phyloP scores from a whole-genome alignment of 441 rosid species.

The Gossypium laxum region DNA sequence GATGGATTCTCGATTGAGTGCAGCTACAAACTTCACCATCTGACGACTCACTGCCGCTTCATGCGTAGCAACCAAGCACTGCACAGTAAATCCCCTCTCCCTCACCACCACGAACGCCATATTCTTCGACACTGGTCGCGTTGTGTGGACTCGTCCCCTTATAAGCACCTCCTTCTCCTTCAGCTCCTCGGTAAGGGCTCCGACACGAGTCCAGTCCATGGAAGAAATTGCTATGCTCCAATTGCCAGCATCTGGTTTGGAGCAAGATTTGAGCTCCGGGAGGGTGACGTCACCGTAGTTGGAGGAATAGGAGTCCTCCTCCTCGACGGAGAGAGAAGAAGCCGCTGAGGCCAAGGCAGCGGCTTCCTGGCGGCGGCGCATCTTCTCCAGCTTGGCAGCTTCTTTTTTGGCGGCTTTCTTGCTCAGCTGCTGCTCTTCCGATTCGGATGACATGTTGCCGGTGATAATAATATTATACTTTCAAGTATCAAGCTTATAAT shows the following conservation, averaged over 20 bases:
- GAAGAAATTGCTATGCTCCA: slow-evolving; percentile 37
- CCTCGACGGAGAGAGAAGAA: slow-evolving; percentile 35
- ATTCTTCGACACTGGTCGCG: slow-evolving; percentile 44
- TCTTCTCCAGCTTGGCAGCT: slow-evolving; percentile 70
- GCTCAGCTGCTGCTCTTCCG: slow-evolving; percentile 27
- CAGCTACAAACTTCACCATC: slow-evolving; percentile 50
- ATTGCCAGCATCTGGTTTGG: slow-evolving; percentile 27
- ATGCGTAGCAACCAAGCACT: slow-evolving; percentile 49
- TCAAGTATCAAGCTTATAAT: background rate
- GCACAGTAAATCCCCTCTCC: slow-evolving; percentile 23
- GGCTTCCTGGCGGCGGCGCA: slow-evolving; percentile 59
- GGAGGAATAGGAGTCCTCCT: slow-evolving; percentile 35
- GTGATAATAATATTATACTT: background rate
- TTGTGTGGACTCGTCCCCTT: slow-evolving; percentile 54
- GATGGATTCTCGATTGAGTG: slow-evolving; percentile 52
- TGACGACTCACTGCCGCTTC: slow-evolving; percentile 40
- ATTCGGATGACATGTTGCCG: slow-evolving; percentile 14
- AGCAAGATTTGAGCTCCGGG: slow-evolving; percentile 45
- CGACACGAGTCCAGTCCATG: slow-evolving; percentile 35
- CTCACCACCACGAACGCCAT: slow-evolving; percentile 57
- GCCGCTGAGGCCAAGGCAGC: slow-evolving; percentile 23
- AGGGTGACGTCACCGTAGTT: slow-evolving; percentile 64
- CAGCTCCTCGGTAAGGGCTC: slow-evolving; percentile 31
- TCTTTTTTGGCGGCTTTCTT: slow-evolving; percentile 82
- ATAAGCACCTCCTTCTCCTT: slow-evolving; percentile 39